phyloP scores from a whole-genome alignment of 495 filamentous ascomycete species.

The Xylaria acuta region DNA sequence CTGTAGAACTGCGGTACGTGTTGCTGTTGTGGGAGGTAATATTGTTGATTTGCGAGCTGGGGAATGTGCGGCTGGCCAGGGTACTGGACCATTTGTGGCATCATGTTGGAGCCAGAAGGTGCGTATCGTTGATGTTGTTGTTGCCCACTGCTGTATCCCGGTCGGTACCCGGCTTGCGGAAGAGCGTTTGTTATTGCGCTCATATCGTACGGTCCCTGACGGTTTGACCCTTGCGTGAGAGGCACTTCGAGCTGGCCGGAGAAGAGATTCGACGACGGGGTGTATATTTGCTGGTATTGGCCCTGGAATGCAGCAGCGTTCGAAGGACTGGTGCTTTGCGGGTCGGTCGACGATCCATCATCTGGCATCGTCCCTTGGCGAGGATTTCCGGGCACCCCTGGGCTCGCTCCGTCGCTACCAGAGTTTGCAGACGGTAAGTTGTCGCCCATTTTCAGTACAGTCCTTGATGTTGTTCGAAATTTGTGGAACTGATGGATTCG shows the following conservation, averaged over 20 bases:
- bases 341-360: constrained; percentile 32
- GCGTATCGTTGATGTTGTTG: constrained; percentile 50
- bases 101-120: constrained; percentile 47
- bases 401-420: constrained; percentile 42
- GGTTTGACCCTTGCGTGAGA: constrained; percentile 37
- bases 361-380: constrained; percentile 29
- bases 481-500: constrained; percentile 1
- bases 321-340: constrained; percentile 32
- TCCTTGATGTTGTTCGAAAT: neutral
- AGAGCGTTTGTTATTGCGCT: constrained; percentile 46
- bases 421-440: constrained; percentile 41
- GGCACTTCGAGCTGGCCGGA: constrained; percentile 47
- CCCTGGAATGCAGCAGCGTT: constrained; percentile 36
- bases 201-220: constrained; percentile 51
- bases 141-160: constrained; percentile 41
- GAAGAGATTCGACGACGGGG: constrained; percentile 43
- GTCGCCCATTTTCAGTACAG: constrained; percentile 47
- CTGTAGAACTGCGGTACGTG: constrained; percentile 49
- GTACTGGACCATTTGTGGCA: constrained; percentile 56
- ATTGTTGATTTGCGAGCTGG: constrained; percentile 45
- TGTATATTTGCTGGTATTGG: constrained; percentile 45
- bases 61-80: constrained; percentile 42
- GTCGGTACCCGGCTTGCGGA: constrained; percentile 46
- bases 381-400: constrained; percentile 33
- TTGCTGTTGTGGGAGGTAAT: constrained; percentile 50